Conservation (phyloP, 139 green algal species). For the Cymbomonas tetramitiformis region DNA sequence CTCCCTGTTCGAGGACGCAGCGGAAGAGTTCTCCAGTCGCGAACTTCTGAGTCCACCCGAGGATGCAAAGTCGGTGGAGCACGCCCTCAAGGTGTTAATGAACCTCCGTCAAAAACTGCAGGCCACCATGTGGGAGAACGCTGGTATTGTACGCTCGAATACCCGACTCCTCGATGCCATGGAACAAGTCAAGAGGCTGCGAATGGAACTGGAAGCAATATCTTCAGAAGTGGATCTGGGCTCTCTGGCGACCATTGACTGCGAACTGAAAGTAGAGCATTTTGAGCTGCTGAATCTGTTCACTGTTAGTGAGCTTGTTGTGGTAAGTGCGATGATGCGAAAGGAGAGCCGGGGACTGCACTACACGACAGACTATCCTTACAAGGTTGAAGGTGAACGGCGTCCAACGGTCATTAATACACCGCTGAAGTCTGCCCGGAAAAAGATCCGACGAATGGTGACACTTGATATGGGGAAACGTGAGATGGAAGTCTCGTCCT, state of each 20-base stretch:
- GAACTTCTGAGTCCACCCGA: slow-evolving; percentile 2
- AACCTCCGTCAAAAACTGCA: slow-evolving; percentile 44
- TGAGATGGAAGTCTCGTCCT: no score
- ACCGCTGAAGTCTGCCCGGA: slow-evolving; percentile 10
- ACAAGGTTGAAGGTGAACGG: slow-evolving; percentile 22
- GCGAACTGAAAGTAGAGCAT: no score
- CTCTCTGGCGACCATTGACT: no score
- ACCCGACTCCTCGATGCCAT: slow-evolving; percentile 43
- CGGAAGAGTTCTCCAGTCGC: slow-evolving; percentile 18
- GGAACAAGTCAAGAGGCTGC: slow-evolving; percentile 30
- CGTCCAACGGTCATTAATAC: slow-evolving; percentile 40
- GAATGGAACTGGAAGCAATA: slow-evolving; percentile 36
- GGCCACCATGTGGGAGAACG: slow-evolving; percentile 66
- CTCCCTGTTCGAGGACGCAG: slow-evolving; percentile 25
- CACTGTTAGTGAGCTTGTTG: slow-evolving; percentile 58
- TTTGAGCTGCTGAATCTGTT: slow-evolving; percentile 78
- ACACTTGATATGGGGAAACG: no score
- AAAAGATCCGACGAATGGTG: no score
- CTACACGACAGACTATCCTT: slow-evolving; percentile 27
- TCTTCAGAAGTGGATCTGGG: background rate
- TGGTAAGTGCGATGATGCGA: slow-evolving; percentile 57
- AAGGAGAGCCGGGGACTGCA: slow-evolving; percentile 66
- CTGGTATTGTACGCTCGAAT: slow-evolving; percentile 70
- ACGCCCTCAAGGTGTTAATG: slow-evolving; percentile 12
- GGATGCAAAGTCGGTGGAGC: slow-evolving; percentile 4